Percentiles rank a stretch among this genome's conserved stretches.
phyloP scores from a whole-genome alignment of 2,329 filamentous ascomycete species.

The Fulvia fulva region DNA sequence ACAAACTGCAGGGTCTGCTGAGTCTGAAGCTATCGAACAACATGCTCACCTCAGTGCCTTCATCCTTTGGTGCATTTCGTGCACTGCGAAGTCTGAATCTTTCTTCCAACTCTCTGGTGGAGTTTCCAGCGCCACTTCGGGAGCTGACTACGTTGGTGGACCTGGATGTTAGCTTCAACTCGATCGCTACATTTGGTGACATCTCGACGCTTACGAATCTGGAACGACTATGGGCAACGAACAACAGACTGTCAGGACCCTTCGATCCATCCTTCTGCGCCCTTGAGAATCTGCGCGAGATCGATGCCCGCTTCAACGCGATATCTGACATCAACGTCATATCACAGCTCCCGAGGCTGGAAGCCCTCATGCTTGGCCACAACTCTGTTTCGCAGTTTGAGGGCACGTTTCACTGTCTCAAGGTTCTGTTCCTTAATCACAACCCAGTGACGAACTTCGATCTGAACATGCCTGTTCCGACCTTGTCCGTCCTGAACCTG shows the following conservation, averaged over 20 bases:
- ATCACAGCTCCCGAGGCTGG: slow-evolving; percentile 76
- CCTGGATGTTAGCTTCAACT: slow-evolving; percentile 94
- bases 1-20: slow-evolving; percentile 69
- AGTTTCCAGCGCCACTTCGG: slow-evolving; percentile 82
- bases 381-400: slow-evolving; percentile 88
- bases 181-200: slow-evolving; percentile 72
- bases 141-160: slow-evolving; percentile 79
- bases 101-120: slow-evolving; percentile 85
- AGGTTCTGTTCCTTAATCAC: slow-evolving; percentile 83
- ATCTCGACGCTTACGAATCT: slow-evolving; percentile 75
- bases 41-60: slow-evolving; percentile 70
- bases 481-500: slow-evolving; percentile 80
- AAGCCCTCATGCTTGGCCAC: slow-evolving; percentile 85
- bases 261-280: slow-evolving; percentile 67
- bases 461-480: slow-evolving; percentile 70
- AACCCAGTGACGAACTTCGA: slow-evolving; percentile 95
- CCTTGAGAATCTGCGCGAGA: slow-evolving; percentile 76
- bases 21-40: slow-evolving; percentile 95
- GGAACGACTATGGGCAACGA: slow-evolving; percentile 90
- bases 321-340: slow-evolving; percentile 87
- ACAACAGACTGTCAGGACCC: slow-evolving; percentile 77
- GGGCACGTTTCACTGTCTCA: slow-evolving; percentile 79
- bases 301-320: slow-evolving; percentile 90
- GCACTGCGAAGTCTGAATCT: slow-evolving; percentile 80
- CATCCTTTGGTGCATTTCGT: slow-evolving; percentile 77